phyloP scores from a whole-genome alignment of 805 yeast genomes.

The Candida broadrunensis region DNA sequence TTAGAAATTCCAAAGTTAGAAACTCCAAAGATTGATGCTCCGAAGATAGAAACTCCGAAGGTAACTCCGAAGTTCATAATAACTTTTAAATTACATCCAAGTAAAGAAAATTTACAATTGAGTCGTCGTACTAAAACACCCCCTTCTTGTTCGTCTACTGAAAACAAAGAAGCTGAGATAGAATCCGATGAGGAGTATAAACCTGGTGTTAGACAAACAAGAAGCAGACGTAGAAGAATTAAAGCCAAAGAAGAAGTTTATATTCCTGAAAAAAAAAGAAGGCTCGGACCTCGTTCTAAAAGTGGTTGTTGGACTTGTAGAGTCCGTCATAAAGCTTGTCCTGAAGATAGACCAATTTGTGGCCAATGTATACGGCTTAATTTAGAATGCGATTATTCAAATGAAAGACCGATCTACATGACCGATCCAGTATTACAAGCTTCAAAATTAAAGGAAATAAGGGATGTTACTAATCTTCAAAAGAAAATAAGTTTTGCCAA shows the following conservation, averaged over 20 bases:
- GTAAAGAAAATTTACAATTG: neutral
- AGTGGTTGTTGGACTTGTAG: slow-evolving; percentile 81
- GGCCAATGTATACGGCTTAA: slow-evolving; percentile 55
- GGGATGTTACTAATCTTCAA: slow-evolving; percentile 35
- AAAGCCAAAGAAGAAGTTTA: neutral
- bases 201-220: slow-evolving; percentile 6
- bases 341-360: slow-evolving; percentile 63
- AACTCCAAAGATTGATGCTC: no score
- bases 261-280: slow-evolving; percentile 13
- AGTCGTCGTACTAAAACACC: neutral
- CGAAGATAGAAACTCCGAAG: no score
- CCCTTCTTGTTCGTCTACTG: neutral
- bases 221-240: slow-evolving; percentile 5
- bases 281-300: slow-evolving; percentile 38
- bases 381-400: slow-evolving; percentile 54
- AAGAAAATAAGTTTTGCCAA: slow-evolving; percentile 13
- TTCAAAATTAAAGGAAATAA: slow-evolving; percentile 49
- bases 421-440: slow-evolving; percentile 36
- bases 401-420: slow-evolving; percentile 55
- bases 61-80: neutral
- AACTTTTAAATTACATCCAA: neutral
- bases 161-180: neutral
- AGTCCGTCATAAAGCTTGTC: slow-evolving; percentile 67
- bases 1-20: no score
- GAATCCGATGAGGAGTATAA: slow-evolving; percentile 5